phyloP scores from a whole-genome alignment of 495 filamentous ascomycete species.

The Penicillium pancosmium region DNA sequence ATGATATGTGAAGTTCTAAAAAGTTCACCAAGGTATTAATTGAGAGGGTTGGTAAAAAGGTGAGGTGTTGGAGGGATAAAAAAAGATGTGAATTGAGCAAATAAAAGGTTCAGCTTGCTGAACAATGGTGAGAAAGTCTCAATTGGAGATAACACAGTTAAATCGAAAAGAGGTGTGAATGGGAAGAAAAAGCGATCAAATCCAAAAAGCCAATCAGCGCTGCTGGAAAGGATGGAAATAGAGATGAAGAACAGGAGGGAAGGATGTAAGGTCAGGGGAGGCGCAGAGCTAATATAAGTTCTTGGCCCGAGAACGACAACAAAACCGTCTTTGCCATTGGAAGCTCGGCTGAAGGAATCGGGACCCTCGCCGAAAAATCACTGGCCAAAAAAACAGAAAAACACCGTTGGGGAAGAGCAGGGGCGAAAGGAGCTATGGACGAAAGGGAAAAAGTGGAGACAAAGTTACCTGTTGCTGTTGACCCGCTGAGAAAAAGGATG shows the following conservation, averaged over 20 bases:
- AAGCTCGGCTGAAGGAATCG: not conserved
- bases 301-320: conserved; percentile 3
- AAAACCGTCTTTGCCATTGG: not conserved
- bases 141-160: conserved; percentile 29
- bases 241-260: conserved; percentile 26
- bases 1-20: conserved; percentile 9
- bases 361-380: conserved; percentile 12
- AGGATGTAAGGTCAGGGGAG: not conserved
- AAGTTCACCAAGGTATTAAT: conserved; percentile 4
- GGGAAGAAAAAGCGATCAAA: conserved; percentile 20
- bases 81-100: conserved; percentile 5
- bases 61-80: conserved; percentile 11
- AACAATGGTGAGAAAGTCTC: conserved; percentile 19
- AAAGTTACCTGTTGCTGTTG: conserved; percentile 17
- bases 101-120: conserved; percentile 30
- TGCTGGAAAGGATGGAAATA: conserved; percentile 33
- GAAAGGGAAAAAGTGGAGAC: conserved; percentile 19
- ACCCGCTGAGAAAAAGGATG: conserved; percentile 3
- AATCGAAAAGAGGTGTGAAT: conserved; percentile 7
- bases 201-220: conserved; percentile 35
- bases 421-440: not conserved
- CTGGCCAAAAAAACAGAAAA: conserved; percentile 11
- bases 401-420: conserved; percentile 9
- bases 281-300: conserved; percentile 24
- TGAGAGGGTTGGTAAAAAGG: not conserved